A percentile compares a stretch with the other conserved stretches of the same genome.
These are phyloP conservation scores for Dionaea muscipula DNA, from an alignment of 179 eudicot genomes.

Conservation along the genomic window DNA sequence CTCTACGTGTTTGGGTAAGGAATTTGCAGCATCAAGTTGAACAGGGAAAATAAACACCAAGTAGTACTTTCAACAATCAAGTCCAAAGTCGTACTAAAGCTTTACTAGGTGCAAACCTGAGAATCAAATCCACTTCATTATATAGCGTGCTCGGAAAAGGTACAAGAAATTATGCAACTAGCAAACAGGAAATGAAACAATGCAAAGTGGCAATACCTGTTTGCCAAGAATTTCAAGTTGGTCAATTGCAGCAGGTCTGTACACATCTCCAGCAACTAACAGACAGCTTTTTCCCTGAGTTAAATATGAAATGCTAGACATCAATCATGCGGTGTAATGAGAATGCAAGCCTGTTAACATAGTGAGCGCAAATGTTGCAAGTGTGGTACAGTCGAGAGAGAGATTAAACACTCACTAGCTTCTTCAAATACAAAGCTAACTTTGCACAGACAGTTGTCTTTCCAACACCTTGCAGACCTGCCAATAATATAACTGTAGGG, in stretches of 20 bases:
- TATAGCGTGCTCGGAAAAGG: not conserved
- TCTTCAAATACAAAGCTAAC: constrained; percentile 83
- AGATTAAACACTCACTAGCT: constrained; percentile 37
- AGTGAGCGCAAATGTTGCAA: not conserved
- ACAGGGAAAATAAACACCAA: too few species aligned
- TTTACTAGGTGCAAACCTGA: too few species aligned
- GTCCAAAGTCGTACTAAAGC: too few species aligned
- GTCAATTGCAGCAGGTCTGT: constrained; percentile 98
- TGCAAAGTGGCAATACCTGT: constrained; percentile 34
- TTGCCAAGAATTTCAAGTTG: constrained; percentile 82
- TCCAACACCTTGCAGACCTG: constrained; percentile 98
- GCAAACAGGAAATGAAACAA: not conserved
- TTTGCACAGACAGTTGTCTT: constrained; percentile 96
- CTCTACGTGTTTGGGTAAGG: too few species aligned
- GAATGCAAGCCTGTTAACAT: not conserved
- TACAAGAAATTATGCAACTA: not conserved
- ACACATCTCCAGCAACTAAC: constrained; percentile 95
- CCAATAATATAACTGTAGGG: constrained; percentile 78
- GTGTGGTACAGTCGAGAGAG: not conserved
- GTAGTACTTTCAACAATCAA: too few species aligned
- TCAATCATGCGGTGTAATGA: not conserved
- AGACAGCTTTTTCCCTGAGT: constrained; percentile 91
- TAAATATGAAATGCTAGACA: not conserved
- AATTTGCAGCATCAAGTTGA: too few species aligned
- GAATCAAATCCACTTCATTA: too few species aligned